phyloP scores from a whole-genome alignment of 1,284 basidiomycete species.

The Boletus mariae region DNA sequence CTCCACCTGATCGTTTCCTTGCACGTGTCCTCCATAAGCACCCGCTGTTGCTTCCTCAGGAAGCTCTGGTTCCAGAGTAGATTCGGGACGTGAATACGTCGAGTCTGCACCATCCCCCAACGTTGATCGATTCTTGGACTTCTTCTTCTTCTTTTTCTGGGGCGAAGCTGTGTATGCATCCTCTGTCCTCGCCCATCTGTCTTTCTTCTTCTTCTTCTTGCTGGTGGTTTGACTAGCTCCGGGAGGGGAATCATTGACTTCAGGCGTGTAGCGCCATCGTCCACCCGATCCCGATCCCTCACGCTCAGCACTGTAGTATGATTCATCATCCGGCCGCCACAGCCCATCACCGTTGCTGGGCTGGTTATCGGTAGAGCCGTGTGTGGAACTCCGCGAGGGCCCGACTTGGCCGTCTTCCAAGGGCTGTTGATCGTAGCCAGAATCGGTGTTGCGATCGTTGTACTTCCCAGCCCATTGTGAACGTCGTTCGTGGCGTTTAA shows the following conservation, averaged over 20 bases:
- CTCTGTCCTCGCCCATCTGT: conserved; percentile 78
- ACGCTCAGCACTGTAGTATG: conserved; percentile 55
- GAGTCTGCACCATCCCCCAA: conserved; percentile 42
- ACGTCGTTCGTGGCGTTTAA: conserved; percentile 72
- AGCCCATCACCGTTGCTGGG: conserved; percentile 45
- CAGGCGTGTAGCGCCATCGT: conserved; percentile 79
- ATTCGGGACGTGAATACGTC: conserved; percentile 38
- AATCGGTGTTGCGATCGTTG: conserved; percentile 76
- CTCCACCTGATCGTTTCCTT: conserved; percentile 14
- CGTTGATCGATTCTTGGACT: conserved; percentile 51
- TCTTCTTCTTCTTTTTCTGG: conserved; percentile 48
- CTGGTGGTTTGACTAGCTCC: conserved; percentile 40
- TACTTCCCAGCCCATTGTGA: conserved; percentile 87
- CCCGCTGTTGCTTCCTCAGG: conserved; percentile 72
- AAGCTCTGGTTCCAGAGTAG: conserved; percentile 44
- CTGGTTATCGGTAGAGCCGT: conserved; percentile 17
- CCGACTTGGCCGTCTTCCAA: conserved; percentile 74
- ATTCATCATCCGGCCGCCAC: conserved; percentile 71
- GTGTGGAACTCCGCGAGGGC: conserved; percentile 11
- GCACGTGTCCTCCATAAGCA: conserved; percentile 45
- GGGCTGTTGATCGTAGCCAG: conserved; percentile 67
- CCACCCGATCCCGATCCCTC: conserved; percentile 39
- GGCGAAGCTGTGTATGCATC: conserved; percentile 65
- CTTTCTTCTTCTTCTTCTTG: conserved; percentile 74
- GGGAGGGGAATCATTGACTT: conserved; percentile 64